These are phyloP conservation scores for Xylariaceae sp. DNA, from an alignment of 2,329 filamentous ascomycete species.

Conservation along the genomic window DNA sequence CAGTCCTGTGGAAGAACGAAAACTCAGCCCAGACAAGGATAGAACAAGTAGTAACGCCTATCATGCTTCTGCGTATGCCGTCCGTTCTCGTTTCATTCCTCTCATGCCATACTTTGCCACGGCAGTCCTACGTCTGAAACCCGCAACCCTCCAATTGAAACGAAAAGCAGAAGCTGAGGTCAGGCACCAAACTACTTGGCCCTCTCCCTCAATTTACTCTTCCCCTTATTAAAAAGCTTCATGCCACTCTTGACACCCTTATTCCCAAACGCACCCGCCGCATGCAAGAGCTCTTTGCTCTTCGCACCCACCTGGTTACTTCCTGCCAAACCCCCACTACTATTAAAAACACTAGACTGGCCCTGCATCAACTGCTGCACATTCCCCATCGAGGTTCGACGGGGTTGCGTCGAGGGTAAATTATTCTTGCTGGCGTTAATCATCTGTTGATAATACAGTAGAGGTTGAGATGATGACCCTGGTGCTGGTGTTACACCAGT, in stretches of 20 bases:
- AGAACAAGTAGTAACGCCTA: no score
- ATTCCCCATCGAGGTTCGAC: slow-evolving; percentile 27
- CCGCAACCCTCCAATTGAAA: no score
- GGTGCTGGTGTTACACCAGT: slow-evolving; percentile 5
- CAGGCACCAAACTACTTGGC: no score
- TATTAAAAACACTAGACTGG: slow-evolving; percentile 43
- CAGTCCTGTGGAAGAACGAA: no score
- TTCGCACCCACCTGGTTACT: slow-evolving; percentile 69
- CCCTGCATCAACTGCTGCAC: slow-evolving; percentile 33
- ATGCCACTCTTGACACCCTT: slow-evolving; percentile 89
- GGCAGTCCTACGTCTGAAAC: no score
- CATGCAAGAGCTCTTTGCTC: slow-evolving; percentile 84
- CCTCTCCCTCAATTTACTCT: slow-evolving; percentile 61
- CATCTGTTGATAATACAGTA: slow-evolving; percentile 55
- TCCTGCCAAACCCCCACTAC: slow-evolving; percentile 40
- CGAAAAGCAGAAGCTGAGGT: not conserved
- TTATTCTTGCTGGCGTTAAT: slow-evolving; percentile 44
- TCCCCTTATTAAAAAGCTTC: slow-evolving; percentile 85
- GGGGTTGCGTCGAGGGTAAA: slow-evolving; percentile 27
- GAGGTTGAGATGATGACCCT: slow-evolving; percentile 30
- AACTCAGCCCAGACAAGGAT: no score
- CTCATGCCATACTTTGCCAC: no score
- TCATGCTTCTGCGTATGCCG: no score
- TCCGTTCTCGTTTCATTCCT: no score
- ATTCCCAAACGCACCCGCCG: slow-evolving; percentile 84